Evolutionary conservation across 148 eudicot species (phyloP).

Genomic region (Fallopia convolvulus): DNA sequence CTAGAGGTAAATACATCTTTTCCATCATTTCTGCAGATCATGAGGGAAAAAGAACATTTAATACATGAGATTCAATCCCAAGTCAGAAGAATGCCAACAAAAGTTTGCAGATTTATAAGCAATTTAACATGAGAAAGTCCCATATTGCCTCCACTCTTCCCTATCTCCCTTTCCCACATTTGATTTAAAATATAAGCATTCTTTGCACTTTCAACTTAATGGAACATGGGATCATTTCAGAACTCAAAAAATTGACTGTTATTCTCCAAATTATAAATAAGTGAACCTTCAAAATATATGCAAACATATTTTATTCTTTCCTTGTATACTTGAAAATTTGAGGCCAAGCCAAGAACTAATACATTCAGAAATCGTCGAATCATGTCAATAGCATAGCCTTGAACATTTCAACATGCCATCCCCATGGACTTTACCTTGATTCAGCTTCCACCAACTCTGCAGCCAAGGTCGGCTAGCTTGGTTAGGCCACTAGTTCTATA

Average conservation of each 20-base stretch:
- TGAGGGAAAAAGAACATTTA: not conserved
- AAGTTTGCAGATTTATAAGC: not conserved
- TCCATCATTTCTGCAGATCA: conserved; percentile 42
- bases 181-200: not conserved
- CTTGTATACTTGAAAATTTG: not conserved
- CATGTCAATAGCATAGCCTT: too few species aligned
- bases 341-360: too few species aligned
- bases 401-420: too few species aligned
- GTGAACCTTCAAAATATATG: not conserved
- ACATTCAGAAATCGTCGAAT: too few species aligned
- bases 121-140: not conserved
- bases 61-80: not conserved
- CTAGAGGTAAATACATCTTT: conserved; percentile 42
- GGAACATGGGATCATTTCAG: not conserved
- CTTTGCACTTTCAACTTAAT: not conserved
- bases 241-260: not conserved
- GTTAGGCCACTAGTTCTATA: too few species aligned
- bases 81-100: not conserved
- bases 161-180: not conserved
- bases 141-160: not conserved
- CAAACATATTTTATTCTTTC: not conserved
- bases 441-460: too few species aligned
- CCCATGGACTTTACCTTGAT: too few species aligned
- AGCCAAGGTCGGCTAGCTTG: too few species aligned
- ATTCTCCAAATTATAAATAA: not conserved